These are phyloP conservation scores for Nicotiana knightiana DNA, from an alignment of 257 asterid species.

Conservation along the genomic window DNA sequence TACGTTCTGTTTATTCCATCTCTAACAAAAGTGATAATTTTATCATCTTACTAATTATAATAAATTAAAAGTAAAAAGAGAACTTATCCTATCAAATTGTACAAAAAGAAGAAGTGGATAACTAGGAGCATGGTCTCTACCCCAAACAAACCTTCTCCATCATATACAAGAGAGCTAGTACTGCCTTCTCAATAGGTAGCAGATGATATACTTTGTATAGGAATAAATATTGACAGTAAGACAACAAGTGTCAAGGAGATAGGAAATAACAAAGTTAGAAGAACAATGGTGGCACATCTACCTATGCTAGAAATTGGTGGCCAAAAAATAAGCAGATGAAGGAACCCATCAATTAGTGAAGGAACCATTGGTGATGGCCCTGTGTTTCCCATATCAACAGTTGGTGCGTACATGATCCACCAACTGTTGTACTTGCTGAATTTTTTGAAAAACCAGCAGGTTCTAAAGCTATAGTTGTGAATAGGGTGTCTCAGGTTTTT, in stretches of 20 bases:
- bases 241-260: background rate
- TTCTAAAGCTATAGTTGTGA: too few relatives aligned
- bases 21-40: background rate
- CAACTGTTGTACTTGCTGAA: too few relatives aligned
- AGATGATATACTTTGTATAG: background rate
- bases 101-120: conserved; percentile 12
- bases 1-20: background rate
- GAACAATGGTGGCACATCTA: too few relatives aligned
- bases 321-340: conserved; percentile 13
- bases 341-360: conserved; percentile 14
- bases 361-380: conserved; percentile 31
- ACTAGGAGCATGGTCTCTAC: conserved; percentile 11
- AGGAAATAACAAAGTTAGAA: background rate
- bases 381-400: background rate
- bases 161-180: background rate
- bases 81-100: background rate
- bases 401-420: too few relatives aligned
- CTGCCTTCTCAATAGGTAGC: conserved; percentile 7
- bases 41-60: background rate
- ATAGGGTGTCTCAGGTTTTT: too few relatives aligned
- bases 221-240: background rate
- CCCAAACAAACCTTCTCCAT: conserved; percentile 22
- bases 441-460: too few relatives aligned
- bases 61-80: background rate
- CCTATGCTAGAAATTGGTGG: conserved; percentile 1